These are phyloP conservation scores for Chalaropsis thielavioides DNA, from an alignment of 2,329 filamentous ascomycete genomes.

Conservation along the genomic window DNA sequence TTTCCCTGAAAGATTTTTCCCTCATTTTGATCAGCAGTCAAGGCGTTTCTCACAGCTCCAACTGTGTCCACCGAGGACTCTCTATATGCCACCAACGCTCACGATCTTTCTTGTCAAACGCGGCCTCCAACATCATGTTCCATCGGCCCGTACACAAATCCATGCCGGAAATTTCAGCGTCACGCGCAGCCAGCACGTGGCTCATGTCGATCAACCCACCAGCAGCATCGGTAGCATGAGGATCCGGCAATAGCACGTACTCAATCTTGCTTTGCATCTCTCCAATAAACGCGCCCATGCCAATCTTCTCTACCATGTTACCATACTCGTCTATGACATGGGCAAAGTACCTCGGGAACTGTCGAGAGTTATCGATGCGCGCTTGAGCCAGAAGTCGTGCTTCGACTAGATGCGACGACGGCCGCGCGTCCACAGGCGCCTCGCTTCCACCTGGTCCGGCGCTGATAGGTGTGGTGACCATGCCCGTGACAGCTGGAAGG, in stretches of 20 bases:
- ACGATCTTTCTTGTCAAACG: slow-evolving; percentile 32
- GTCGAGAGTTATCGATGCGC: slow-evolving; percentile 44
- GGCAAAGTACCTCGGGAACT: slow-evolving; percentile 41
- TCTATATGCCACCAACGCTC: slow-evolving; percentile 39
- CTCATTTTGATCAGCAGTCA: not conserved
- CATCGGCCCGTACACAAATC: slow-evolving; percentile 35
- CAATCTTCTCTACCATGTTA: slow-evolving; percentile 35
- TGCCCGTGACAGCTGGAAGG: not conserved
- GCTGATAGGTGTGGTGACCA: slow-evolving; percentile 22
- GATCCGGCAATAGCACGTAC: slow-evolving; percentile 47
- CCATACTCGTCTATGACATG: slow-evolving; percentile 42
- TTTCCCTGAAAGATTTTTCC: not conserved
- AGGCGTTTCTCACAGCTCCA: slow-evolving; percentile 17
- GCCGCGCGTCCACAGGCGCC: slow-evolving; percentile 21
- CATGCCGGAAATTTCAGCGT: slow-evolving; percentile 29
- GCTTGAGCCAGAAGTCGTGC: slow-evolving; percentile 51
- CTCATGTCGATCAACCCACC: slow-evolving; percentile 40
- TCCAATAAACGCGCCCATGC: slow-evolving; percentile 48
- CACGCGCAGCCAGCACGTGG: slow-evolving; percentile 35
- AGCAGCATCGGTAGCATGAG: slow-evolving; percentile 39
- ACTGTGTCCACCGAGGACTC: slow-evolving; percentile 30
- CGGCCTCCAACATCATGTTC: slow-evolving; percentile 27
- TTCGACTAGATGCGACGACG: slow-evolving; percentile 30
- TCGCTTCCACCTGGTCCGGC: not conserved
- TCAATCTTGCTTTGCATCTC: slow-evolving; percentile 41